Conservation (phyloP, 75 land plant genomes). For the Larix kaempferi region DNA sequence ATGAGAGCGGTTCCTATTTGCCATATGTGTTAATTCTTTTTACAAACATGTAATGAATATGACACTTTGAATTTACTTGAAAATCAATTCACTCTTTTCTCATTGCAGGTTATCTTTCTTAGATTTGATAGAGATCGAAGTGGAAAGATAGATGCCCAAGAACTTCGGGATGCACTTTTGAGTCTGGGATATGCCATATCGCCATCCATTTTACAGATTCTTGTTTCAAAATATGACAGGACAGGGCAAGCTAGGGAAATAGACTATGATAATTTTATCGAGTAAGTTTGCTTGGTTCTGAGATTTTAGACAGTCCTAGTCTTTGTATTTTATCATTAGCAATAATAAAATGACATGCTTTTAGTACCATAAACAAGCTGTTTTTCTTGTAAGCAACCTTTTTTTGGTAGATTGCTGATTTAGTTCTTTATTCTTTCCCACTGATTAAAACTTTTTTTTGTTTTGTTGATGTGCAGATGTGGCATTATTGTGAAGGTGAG, state of each 20-base stretch:
- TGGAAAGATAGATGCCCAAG: conserved; percentile 76
- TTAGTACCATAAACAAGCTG: too few relatives aligned
- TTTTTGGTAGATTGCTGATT: neutral
- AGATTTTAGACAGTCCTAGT: neutral
- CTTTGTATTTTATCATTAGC: neutral
- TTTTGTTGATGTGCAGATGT: conserved; percentile 45
- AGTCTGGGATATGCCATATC: conserved; percentile 80
- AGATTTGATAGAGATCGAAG: conserved; percentile 82
- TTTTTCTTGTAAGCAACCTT: neutral
- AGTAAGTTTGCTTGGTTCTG: conserved; percentile 48
- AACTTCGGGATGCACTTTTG: conserved; percentile 82
- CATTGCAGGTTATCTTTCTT: conserved; percentile 63
- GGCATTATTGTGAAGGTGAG: conserved; percentile 73
- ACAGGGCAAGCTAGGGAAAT: conserved; percentile 58
- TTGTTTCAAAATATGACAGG: conserved; percentile 79
- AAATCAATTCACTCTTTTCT: neutral
- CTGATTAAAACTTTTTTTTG: neutral
- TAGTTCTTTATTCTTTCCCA: conserved; percentile 6
- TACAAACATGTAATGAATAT: too few relatives aligned
- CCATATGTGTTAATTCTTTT: too few relatives aligned
- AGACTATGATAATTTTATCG: conserved; percentile 88
- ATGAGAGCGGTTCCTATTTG: too few relatives aligned
- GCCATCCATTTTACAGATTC: conserved; percentile 65
- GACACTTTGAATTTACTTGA: too few relatives aligned
- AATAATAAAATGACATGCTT: too few relatives aligned